phyloP scores from a whole-genome alignment of 2,329 filamentous ascomycete species.

The Knufia petricola region DNA sequence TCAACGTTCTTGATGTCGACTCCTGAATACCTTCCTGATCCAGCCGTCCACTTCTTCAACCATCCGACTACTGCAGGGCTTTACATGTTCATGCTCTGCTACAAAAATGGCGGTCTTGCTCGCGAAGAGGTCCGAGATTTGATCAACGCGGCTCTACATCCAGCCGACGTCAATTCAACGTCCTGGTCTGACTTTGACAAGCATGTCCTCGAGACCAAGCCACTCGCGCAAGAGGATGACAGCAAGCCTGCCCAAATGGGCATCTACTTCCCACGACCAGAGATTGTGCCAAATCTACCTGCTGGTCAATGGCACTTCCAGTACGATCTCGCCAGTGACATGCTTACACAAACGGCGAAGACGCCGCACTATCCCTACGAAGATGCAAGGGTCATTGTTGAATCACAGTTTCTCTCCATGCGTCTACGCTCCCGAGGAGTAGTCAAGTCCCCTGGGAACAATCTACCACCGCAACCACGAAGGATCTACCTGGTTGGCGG shows the following conservation, averaged over 20 bases:
- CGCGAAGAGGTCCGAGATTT: constrained; percentile 81
- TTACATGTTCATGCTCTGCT: constrained; percentile 99
- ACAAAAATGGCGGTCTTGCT: constrained; percentile 93
- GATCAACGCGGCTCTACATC: constrained; percentile 45
- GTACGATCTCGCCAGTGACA: constrained; percentile 41
- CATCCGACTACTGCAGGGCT: constrained; percentile 82
- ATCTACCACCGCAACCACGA: constrained; percentile 71
- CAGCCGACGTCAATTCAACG: constrained; percentile 34
- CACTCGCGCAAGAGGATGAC: constrained; percentile 52
- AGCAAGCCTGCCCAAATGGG: constrained; percentile 66
- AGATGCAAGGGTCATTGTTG: constrained; percentile 81
- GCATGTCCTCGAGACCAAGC: constrained; percentile 56
- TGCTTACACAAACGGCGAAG: constrained; percentile 44
- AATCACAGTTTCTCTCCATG: constrained; percentile 89
- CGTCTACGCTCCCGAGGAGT: constrained; percentile 73
- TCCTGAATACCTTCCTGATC: constrained; percentile 78
- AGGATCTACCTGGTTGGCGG: constrained; percentile 92
- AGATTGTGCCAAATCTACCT: constrained; percentile 86
- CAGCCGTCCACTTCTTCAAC: constrained; percentile 95
- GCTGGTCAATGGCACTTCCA: constrained; percentile 81
- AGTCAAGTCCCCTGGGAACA: constrained; percentile 47
- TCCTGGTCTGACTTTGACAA: constrained; percentile 74
- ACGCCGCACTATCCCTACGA: constrained; percentile 49
- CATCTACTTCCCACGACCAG: constrained; percentile 88
- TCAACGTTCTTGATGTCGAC: constrained; percentile 98